Conservation (phyloP, 177 flowering plant genomes). For the Vitis hybrid region DNA sequence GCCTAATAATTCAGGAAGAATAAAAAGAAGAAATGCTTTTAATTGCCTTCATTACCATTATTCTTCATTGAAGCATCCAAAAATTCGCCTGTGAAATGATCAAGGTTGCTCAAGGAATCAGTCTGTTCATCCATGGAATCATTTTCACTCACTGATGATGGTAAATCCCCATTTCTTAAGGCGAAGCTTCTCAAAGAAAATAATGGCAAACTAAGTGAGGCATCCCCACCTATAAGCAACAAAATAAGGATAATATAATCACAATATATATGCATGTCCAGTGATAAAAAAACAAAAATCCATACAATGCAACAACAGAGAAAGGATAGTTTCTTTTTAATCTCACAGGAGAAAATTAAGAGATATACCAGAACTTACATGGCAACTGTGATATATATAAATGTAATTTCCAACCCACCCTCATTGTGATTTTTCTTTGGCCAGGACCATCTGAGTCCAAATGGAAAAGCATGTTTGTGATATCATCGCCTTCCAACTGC, state of each 20-base stretch:
- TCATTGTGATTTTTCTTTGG: slow-evolving; percentile 47
- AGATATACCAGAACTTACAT: slow-evolving; percentile 44
- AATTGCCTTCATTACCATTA: slow-evolving; percentile 30
- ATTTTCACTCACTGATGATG: slow-evolving; percentile 6
- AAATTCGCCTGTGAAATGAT: slow-evolving; percentile 11
- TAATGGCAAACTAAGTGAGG: slow-evolving; percentile 36
- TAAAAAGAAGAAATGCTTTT: neutral
- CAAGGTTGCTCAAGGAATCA: too few relatives aligned
- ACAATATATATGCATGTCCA: neutral
- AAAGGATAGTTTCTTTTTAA: neutral
- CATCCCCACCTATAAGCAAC: slow-evolving; percentile 61
- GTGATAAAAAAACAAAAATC: neutral
- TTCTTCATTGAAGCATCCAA: slow-evolving; percentile 16
- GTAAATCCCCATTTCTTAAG: slow-evolving; percentile 18
- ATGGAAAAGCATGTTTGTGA: slow-evolving; percentile 26
- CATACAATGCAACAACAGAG: neutral
- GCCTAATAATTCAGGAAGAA: neutral
- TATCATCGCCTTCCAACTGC: slow-evolving; percentile 22
- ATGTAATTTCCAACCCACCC: slow-evolving; percentile 72
- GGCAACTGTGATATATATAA: slow-evolving; percentile 88
- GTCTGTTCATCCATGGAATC: slow-evolving; percentile 10
- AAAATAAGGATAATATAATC: neutral
- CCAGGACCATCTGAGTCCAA: slow-evolving; percentile 31
- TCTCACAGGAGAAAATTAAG: neutral
- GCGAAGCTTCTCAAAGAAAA: slow-evolving; percentile 17